These are phyloP conservation scores for Setomelanomma holmii DNA, from an alignment of 2,329 filamentous ascomycete genomes.

Conservation along the genomic window DNA sequence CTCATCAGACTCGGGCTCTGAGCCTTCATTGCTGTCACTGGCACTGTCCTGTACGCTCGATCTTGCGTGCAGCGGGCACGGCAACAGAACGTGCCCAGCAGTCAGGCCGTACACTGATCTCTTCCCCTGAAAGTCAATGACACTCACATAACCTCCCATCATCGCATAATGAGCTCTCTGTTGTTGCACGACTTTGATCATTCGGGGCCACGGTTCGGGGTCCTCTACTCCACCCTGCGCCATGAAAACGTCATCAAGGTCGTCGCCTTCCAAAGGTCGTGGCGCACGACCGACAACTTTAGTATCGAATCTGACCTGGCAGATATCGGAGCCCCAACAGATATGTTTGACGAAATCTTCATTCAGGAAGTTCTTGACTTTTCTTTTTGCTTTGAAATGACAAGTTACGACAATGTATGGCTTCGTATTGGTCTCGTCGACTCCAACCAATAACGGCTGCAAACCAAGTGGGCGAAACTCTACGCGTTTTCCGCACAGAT, in stretches of 20 bases:
- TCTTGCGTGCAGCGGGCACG: not conserved
- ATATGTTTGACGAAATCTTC: not conserved
- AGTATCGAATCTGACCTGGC: not conserved
- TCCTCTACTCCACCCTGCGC: not conserved
- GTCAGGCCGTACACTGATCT: slow-evolving; percentile 1
- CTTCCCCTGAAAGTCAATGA: not conserved
- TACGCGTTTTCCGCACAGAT: not conserved
- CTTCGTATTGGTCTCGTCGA: not conserved
- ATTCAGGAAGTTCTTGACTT: not conserved
- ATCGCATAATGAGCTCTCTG: not conserved
- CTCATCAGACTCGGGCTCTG: not conserved
- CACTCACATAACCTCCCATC: slow-evolving; percentile 2
- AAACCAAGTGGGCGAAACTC: not conserved
- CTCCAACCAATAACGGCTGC: not conserved
- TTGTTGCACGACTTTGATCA: not conserved
- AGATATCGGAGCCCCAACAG: not conserved
- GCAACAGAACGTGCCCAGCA: not conserved
- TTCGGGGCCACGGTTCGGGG: not conserved
- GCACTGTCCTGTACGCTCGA: not conserved
- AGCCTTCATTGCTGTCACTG: not conserved
- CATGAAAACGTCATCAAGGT: not conserved
- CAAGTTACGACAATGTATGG: not conserved
- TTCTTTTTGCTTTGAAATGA: not conserved
- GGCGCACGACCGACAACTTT: not conserved
- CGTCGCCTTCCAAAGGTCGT: not conserved